Evolutionary conservation across 208 protist species (phyloP), one percentile per base, ranked within the genome.

Genomic region (Trypanosoma avium): DNA sequence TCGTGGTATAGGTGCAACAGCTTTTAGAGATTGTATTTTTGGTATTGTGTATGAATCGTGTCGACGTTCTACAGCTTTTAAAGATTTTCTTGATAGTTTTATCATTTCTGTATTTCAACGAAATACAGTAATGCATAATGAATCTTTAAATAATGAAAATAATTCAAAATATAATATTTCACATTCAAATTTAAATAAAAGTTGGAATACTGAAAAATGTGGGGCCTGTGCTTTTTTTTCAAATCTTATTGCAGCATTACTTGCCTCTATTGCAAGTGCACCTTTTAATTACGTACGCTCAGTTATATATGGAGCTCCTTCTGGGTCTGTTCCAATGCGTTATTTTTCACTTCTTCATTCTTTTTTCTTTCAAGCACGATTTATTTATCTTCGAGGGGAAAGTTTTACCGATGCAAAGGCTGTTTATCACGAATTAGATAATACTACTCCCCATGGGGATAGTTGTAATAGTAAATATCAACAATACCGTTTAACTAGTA

Each of bases 251-350:
- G 91, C 88, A 0, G 91, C 91, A 2, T 45, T 94, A 12, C 40
- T 82, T 4, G 91, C 91, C 10, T 94, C 91, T 22, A 79, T 92
- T 7, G 26, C 89, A 53, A 93, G 86, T 58, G 88, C 91, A 10
- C 91, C 91, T 0, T 88, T 94, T 53, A 96, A 96, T 56, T 96
- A 94, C 59, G 82, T 93, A 8, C 84, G 91, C 15, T 88, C 84
- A 6, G 69, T 96, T 12, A 82, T 92, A 24, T 96, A 96, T 59
- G 86, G 86, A 17, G 85, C 86, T 33, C 86, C 91, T 0, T 59
- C 81, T 1, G 78, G 79, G 0, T 81, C 88, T 5, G 79, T 84
- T 33, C 86, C 86, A 10, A 75, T 96, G 38, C 73, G 84, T 50
- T 88, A 84, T 71, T 43, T 67, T 0, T 50, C 61, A 1, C 77